Conservation (phyloP, 164 flowering plant species). For the Pachysandra terminalis region DNA sequence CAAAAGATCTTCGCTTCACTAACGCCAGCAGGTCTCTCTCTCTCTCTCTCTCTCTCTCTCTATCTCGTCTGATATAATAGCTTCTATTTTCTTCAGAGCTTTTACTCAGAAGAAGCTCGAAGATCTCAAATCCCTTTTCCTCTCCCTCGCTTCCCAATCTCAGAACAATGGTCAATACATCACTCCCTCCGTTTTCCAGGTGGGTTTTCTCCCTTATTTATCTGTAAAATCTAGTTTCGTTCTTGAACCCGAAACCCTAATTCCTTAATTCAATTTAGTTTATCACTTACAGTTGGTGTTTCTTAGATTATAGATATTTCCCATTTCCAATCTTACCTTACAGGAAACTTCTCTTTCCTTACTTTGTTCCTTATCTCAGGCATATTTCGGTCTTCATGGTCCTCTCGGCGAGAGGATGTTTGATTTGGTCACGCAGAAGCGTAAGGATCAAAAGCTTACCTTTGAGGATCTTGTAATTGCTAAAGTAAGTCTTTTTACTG, state of each 20-base stretch:
- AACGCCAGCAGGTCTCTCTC: slow-evolving; percentile 61
- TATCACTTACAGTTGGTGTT: background rate
- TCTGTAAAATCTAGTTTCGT: background rate
- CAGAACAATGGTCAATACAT: slow-evolving; percentile 47
- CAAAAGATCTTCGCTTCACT: slow-evolving; percentile 55
- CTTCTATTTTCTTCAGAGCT: slow-evolving; percentile 34
- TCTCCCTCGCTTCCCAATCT: slow-evolving; percentile 71
- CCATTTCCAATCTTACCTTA: too few relatives aligned
- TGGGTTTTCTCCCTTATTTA: slow-evolving; percentile 10
- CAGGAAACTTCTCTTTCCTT: background rate
- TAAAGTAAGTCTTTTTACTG: slow-evolving; percentile 46
- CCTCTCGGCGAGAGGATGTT: slow-evolving; percentile 67
- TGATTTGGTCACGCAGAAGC: slow-evolving; percentile 53
- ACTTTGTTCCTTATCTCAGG: slow-evolving; percentile 22
- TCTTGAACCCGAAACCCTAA: too few relatives aligned
- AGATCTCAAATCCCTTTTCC: slow-evolving; percentile 56
- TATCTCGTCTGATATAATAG: background rate
- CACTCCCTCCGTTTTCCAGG: slow-evolving; percentile 68
- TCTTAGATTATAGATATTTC: background rate
- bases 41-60: too few relatives aligned
- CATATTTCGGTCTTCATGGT: slow-evolving; percentile 51
- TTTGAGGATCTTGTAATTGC: slow-evolving; percentile 85
- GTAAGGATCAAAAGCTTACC: slow-evolving; percentile 64
- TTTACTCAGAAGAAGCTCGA: slow-evolving; percentile 56
- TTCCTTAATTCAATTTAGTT: background rate